These are phyloP conservation scores for Dactylellina leptospora DNA, from an alignment of 2,329 filamentous ascomycete species.

Conservation along the genomic window DNA sequence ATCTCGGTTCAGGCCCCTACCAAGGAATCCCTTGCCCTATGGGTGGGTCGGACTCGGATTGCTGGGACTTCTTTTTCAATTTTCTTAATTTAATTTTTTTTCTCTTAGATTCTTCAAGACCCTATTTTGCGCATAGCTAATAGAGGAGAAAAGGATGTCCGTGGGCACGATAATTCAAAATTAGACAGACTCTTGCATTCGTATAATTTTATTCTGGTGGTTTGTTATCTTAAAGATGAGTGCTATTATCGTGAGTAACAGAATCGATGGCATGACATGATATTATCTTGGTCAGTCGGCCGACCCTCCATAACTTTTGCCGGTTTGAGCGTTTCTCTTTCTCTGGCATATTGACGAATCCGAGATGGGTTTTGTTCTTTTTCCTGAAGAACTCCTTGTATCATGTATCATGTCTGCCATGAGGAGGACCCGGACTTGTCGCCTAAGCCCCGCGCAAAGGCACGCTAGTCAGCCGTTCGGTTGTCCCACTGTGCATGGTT, in stretches of 20 bases:
- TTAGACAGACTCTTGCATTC: not conserved
- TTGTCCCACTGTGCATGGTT: slow-evolving; percentile 33
- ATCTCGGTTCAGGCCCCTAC: slow-evolving; percentile 51
- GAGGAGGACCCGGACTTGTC: slow-evolving; percentile 22
- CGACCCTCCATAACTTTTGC: not conserved
- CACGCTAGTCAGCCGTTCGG: slow-evolving; percentile 52
- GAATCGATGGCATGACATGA: not conserved
- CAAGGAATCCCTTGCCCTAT: slow-evolving; percentile 50
- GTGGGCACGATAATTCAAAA: not conserved
- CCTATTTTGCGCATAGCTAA: not conserved
- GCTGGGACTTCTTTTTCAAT: slow-evolving; percentile 4
- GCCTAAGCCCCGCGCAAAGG: slow-evolving; percentile 51
- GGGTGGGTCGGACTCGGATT: slow-evolving; percentile 28
- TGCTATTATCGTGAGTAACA: not conserved
- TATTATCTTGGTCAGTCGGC: not conserved
- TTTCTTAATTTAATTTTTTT: not conserved
- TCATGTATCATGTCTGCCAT: not conserved
- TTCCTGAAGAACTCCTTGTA: not conserved
- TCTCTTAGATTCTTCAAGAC: not conserved
- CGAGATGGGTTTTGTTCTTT: not conserved
- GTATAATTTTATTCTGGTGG: not conserved
- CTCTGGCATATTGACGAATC: no score
- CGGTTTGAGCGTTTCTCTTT: not conserved
- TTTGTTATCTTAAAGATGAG: not conserved
- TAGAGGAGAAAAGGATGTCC: not conserved